Evolutionary conservation across 495 filamentous ascomycete genomes (phyloP), one percentile per base, ranked within the genome.

Genomic region (Penicillium lividum): DNA sequence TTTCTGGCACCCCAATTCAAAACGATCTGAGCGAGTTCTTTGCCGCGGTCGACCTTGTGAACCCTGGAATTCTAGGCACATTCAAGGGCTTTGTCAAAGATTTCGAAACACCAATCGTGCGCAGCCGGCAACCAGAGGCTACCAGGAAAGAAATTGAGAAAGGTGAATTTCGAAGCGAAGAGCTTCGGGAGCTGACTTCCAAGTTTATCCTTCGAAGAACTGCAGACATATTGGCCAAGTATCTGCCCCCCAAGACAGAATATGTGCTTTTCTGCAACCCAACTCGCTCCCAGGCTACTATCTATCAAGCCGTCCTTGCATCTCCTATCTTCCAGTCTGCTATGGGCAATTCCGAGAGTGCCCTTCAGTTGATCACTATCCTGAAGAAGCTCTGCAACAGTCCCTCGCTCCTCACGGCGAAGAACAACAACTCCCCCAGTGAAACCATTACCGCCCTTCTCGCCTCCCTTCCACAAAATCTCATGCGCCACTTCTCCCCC

Each of bases 371-470:
- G 6, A 91, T 92, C 62, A 92, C 86, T 7, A 79, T 92, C 36
- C 76, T 93, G 11, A 93, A 92, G 70, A 92, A 93, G 68, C 78
- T 92, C 13, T 92, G 89, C 76, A 93, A 93, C 68, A 89, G 87
- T 48, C 89, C 89, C 1, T 86, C 82, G 0, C 70, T 92, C 6
- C 75, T 92, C 7, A 78, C 79, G 18, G 66, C 76, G 22, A 82
- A 79, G 53, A 75, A 66, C 28, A 63, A 57, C 22, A 65, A 78
- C 42, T 58, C 61, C 0, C 71, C 73, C 9, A 75, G 68, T 56
- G 71, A 73, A 53, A 77, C 77, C 7, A 74, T 77, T 38, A 56
- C 72, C 7, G 67, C 78, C 15, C 73, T 93, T 0, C 69, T 92
- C 7, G 76, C 81, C 3, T 74, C 72, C 11, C 79, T 92, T 4